Percentiles rank a stretch among this genome's conserved stretches.
Evolutionary conservation across 129 eudicot genomes (phyloP).

Genomic region (Chrysanthemum makinoi): DNA sequence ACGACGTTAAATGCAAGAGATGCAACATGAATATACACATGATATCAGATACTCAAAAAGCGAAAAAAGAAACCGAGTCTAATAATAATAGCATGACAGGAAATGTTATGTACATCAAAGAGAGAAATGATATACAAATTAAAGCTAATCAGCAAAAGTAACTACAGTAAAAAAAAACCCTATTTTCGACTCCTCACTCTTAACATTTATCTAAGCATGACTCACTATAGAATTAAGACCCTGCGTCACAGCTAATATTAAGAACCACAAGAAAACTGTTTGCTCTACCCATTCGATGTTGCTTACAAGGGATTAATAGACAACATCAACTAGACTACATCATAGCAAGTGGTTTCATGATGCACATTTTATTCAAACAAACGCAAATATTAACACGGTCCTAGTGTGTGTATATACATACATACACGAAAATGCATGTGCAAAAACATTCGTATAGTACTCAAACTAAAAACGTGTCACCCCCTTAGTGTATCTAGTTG

Average conservation of each 20-base stretch:
- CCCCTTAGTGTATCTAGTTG: no score
- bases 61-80: neutral
- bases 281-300: neutral
- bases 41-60: neutral
- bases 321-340: neutral
- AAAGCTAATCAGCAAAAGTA: neutral
- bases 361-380: neutral
- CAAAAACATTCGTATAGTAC: neutral
- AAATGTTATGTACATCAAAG: neutral
- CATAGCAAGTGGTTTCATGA: neutral
- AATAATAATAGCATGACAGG: constrained; percentile 3
- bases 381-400: neutral
- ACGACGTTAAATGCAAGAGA: neutral
- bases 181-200: neutral
- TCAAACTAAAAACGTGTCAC: no score
- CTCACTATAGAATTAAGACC: neutral
- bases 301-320: neutral
- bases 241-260: neutral
- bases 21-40: constrained; percentile 4
- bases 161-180: no score
- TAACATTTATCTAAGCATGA: constrained; percentile 13
- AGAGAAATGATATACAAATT: neutral
- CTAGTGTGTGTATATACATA: neutral
- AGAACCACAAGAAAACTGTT: neutral
- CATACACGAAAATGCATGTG: neutral